Conservation (phyloP, 2,329 filamentous ascomycete species). For the Pleochaeta shiraiana region DNA sequence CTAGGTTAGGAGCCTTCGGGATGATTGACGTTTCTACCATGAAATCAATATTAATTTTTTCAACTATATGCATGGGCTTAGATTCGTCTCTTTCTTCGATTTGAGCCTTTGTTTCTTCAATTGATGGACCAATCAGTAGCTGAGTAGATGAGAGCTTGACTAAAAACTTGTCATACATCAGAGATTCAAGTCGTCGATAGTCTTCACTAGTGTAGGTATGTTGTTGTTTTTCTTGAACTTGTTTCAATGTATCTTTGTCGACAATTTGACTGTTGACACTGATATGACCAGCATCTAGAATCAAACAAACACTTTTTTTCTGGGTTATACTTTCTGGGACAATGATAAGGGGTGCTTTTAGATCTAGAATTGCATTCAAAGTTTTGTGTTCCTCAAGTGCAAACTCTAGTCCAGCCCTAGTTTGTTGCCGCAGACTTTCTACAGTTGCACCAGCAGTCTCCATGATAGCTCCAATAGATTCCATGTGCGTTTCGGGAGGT, state of each 20-base stretch:
- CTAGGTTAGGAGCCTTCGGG: conserved; percentile 85
- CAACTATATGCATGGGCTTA: conserved; percentile 69
- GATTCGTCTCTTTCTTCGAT: conserved; percentile 43
- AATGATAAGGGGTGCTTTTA: conserved; percentile 91
- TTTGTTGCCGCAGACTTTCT: conserved; percentile 86
- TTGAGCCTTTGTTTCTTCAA: conserved; percentile 73
- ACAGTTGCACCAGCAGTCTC: conserved; percentile 91
- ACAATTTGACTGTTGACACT: conserved; percentile 88
- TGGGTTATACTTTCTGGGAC: conserved; percentile 81
- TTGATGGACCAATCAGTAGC: conserved; percentile 80
- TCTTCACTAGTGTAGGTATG: conserved; percentile 78
- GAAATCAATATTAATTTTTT: conserved; percentile 95
- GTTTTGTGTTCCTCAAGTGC: conserved; percentile 96
- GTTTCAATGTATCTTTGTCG: conserved; percentile 69
- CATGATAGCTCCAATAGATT: conserved; percentile 89
- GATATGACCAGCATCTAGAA: conserved; percentile 89
- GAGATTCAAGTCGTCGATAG: conserved; percentile 62
- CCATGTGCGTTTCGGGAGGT: conserved; percentile 92
- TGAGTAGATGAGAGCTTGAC: conserved; percentile 90
- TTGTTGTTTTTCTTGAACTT: conserved; percentile 79
- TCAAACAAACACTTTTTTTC: conserved; percentile 64
- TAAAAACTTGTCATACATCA: conserved; percentile 96
- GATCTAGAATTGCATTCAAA: conserved; percentile 84
- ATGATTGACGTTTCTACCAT: conserved; percentile 90
- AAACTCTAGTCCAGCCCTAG: conserved; percentile 85